Evolutionary conservation across 23 red algal genomes (phyloP), one percentile per base, ranked within the genome.

Genomic region (Cyanidiococcus yangmingshanensis): DNA sequence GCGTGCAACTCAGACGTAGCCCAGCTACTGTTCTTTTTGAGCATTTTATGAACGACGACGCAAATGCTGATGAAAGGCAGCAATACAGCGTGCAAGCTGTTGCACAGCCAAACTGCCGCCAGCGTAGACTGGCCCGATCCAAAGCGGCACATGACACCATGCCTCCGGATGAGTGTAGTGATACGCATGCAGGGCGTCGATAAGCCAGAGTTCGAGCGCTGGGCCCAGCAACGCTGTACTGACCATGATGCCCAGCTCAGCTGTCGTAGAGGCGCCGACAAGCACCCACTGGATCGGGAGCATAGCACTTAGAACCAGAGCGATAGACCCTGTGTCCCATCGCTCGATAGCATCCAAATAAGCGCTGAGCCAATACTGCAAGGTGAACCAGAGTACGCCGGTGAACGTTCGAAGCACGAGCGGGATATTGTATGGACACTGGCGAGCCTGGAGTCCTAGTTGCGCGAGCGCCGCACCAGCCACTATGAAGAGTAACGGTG

Each of bases 361-460:
- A 25, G 63, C 63, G 32, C 63, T 71, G 16, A 32, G 63, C 63
- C n/a, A 25, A 29, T 71, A 71, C 63, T 71, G 63, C 7, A 71
- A 71, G n/a, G 63, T 71, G 32, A 71, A 71, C 27, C 15, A 29
- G 12, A 30, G 3, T 7, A 71, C 32, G 63, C 63, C 32, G 27
- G 32, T 7, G 7, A 7, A 12, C 12, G 63, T 71, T 25, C 63
- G n/a, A 2, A 35, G 16, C 12, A 71, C 63, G 63, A 35, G n/a
- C 32, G 3, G 12, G 3, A 7, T 12, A 29, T 30, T 2, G 27
- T 27, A 71, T 29, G 63, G 32, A 25, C 16, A 17, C 63, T 25
- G 63, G 63, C 32, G 63, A 7, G 21, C 7, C n/a, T 71, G 63
- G n/a, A 71, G 63, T 35, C n/a, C 63, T 29, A 71, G 32, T 3